phyloP scores from a whole-genome alignment of 192 early-diverging fungal genomes.

The Linderina pennispora region DNA sequence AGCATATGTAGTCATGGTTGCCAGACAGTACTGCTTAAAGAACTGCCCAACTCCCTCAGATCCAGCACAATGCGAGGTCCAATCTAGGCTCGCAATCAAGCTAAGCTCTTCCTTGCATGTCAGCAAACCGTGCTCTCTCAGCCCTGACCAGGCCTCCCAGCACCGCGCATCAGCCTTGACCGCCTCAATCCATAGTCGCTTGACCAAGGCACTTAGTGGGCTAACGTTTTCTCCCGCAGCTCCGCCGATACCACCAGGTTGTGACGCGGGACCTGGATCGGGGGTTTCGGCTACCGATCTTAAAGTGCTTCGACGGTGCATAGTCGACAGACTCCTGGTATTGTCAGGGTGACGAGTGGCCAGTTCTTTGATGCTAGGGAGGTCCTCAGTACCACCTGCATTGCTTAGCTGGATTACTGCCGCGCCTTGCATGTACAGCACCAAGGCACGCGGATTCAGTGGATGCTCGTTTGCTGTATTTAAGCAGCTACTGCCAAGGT shows the following conservation, averaged over 20 bases:
- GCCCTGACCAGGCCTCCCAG: constrained; percentile 46
- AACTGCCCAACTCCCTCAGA: constrained; percentile 20
- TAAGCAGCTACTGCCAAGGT: too few species aligned
- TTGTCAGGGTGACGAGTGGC: constrained; percentile 5
- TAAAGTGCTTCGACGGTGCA: too few species aligned
- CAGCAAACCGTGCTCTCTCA: constrained; percentile 41
- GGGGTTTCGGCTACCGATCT: too few species aligned
- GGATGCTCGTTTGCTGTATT: too few species aligned
- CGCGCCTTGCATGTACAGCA: constrained; percentile 47
- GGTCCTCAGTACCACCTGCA: constrained; percentile 26
- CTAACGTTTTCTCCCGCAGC: too few species aligned
- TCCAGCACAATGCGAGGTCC: constrained; percentile 21
- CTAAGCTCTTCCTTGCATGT: constrained; percentile 20
- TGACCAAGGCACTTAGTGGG: constrained; percentile 15
- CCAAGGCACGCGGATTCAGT: constrained; percentile 28
- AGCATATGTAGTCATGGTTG: constrained; percentile 29
- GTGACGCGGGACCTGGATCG: too few species aligned
- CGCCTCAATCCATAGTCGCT: constrained; percentile 26
- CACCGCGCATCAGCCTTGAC: constrained; percentile 31
- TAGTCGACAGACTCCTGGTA: too few species aligned
- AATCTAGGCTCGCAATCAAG: constrained; percentile 23
- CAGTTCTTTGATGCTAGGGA: constrained; percentile 31
- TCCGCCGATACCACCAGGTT: too few species aligned
- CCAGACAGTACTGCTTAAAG: constrained; percentile 36
- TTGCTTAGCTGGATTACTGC: constrained; percentile 39